Conservation (phyloP, 2,329 filamentous ascomycete genomes). For the Clarireedia sp. region DNA sequence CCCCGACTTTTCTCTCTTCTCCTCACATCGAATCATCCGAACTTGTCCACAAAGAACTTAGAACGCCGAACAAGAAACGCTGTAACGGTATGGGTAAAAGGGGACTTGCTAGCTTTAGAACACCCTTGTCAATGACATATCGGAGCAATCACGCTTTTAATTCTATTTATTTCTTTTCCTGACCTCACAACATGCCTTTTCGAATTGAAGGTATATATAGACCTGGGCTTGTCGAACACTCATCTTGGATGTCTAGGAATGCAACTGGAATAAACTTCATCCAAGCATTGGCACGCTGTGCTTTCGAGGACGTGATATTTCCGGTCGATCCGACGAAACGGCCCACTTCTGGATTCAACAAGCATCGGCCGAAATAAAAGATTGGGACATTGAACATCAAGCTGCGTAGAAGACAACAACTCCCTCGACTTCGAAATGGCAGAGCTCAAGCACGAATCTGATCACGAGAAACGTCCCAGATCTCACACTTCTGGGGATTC, state of each 20-base stretch:
- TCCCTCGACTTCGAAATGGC: neutral
- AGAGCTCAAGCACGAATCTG: neutral
- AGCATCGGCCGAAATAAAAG: neutral
- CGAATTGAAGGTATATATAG: neutral
- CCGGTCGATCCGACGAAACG: no score
- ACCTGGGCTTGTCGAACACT: neutral
- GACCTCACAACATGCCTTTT: neutral
- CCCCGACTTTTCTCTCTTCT: neutral
- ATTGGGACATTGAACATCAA: neutral
- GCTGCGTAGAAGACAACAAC: neutral
- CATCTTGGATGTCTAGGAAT: neutral
- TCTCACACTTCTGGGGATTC: neutral
- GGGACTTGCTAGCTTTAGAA: neutral
- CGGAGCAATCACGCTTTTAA: neutral
- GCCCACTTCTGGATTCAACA: neutral
- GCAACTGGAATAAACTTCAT: neutral
- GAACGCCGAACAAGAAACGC: neutral
- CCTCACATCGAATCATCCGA: neutral
- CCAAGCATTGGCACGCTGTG: no score
- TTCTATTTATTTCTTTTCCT: neutral
- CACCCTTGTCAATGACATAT: neutral
- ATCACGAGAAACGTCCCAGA: neutral
- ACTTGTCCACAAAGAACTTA: neutral
- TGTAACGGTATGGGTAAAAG: neutral
- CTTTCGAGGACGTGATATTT: no score